phyloP scores from a whole-genome alignment of 2,329 filamentous ascomycete genomes.

The Phaeophleospora eucalypticola region DNA sequence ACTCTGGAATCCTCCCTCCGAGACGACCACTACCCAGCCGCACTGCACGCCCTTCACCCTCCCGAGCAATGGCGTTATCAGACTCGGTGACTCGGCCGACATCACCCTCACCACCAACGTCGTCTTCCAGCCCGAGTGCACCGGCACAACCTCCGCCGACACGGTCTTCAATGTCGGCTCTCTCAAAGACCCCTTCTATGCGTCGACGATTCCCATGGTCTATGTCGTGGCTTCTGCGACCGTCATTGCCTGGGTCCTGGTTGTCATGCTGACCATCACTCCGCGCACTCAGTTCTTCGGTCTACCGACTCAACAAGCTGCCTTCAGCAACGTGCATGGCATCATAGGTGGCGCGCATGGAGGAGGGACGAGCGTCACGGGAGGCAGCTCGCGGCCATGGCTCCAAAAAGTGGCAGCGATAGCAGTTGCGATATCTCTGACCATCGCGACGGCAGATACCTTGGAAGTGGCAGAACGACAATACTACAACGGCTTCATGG shows the following conservation, averaged over 20 bases:
- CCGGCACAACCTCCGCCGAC: slow-evolving; percentile 40
- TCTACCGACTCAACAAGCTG: slow-evolving; percentile 51
- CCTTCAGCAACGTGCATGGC: slow-evolving; percentile 62
- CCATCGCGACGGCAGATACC: slow-evolving; percentile 87
- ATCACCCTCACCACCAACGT: slow-evolving; percentile 58
- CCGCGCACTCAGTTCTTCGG: slow-evolving; percentile 91
- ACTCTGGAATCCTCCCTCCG: slow-evolving; percentile 30
- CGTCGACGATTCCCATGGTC: slow-evolving; percentile 85
- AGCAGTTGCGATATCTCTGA: slow-evolving; percentile 73
- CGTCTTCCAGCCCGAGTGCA: slow-evolving; percentile 58
- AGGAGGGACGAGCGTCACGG: slow-evolving; percentile 61
- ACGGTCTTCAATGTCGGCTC: slow-evolving; percentile 54
- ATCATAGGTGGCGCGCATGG: slow-evolving; percentile 78
- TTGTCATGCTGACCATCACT: slow-evolving; percentile 90
- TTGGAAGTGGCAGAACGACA: slow-evolving; percentile 79
- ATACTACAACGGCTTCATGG: slow-evolving; percentile 74
- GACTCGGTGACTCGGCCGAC: slow-evolving; percentile 49
- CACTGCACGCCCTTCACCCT: slow-evolving; percentile 62
- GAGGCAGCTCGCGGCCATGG: slow-evolving; percentile 88
- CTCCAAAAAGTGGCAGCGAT: slow-evolving; percentile 69
- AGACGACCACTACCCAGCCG: slow-evolving; percentile 17
- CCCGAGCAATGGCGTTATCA: slow-evolving; percentile 55
- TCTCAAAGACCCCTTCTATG: slow-evolving; percentile 83
- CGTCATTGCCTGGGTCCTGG: slow-evolving; percentile 83
- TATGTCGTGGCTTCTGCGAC: slow-evolving; percentile 91